Base-by-base conservation (phyloP, 768 basidiomycete genomes). In the Dentipellis fragilis region DNA sequence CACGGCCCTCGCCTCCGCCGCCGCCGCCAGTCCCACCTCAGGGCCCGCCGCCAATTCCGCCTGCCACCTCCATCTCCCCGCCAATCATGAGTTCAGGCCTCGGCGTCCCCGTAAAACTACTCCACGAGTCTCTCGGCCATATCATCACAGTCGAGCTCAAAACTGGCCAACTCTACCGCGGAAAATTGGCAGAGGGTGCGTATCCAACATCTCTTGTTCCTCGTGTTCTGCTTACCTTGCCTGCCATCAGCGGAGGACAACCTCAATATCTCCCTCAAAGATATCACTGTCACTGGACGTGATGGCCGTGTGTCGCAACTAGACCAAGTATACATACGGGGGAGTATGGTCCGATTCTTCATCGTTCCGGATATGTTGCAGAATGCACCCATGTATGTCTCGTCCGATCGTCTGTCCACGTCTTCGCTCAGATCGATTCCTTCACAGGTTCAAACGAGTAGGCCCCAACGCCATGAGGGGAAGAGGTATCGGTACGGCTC, bases 341-440 rank as follows among this genome's bases (percentile, higher is more conserved):
- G 96, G 57, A 94, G 93, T 69, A 96, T 97, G 90, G 78, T 97
- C 62, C 80, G 96, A 61, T 98, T 96, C 77, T 95, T 98, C 74
- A 97, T 98, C 69, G 96, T 99, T 19, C 96, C 96, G 54, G 96
- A 98, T 72, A 97, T 99, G 90, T 76, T 99, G 63, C 90, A 97
- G 68, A 98, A 98, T 69, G 96, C 96, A 12, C 96, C 96, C 17
- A 99, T 99, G 96, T 94, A 67, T 69, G 89, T 75, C 54, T 54
- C 59, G 45, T 38, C 45, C 56, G 40, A 16, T 49, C 57, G 22
- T 17, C 58, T 48, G 57, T 36, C 29, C 35, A 22, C 22, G 10
- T 4, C 23, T 21, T 12, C 36, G 40, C 50, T 56, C 23, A 35
- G 12, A 21, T 42, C 35, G 54, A 34, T 23, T 0, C 21, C 54